Percentiles rank a stretch among this genome's conserved stretches.
These are phyloP conservation scores for Acaromyces ingoldii DNA, from an alignment of 1,284 basidiomycete species.

Conservation along the genomic window DNA sequence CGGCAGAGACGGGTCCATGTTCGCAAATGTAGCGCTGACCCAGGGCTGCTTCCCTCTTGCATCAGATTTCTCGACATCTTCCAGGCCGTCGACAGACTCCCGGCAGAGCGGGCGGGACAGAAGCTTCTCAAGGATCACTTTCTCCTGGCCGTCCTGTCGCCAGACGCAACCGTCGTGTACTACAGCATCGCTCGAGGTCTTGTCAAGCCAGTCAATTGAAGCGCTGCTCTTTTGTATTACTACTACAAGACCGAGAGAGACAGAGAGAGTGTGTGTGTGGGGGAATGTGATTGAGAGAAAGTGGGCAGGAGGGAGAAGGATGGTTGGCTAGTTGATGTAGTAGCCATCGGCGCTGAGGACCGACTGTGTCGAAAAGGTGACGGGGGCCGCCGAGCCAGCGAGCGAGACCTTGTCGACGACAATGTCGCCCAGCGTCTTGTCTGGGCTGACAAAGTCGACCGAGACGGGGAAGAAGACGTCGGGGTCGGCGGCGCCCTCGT, in stretches of 20 bases:
- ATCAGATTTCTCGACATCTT: slow-evolving; percentile 2
- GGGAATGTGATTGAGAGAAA: background rate
- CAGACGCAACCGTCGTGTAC: slow-evolving; percentile 45
- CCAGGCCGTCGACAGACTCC: background rate
- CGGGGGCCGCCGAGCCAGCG: slow-evolving; percentile 61
- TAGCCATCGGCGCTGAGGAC: slow-evolving; percentile 47
- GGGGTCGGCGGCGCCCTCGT: slow-evolving; percentile 66
- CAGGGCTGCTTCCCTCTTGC: no score
- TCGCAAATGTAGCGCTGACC: no score
- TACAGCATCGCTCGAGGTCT: slow-evolving; percentile 41
- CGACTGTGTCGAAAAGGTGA: slow-evolving; percentile 74
- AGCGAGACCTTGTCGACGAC: slow-evolving; percentile 59
- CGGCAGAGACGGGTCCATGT: no score
- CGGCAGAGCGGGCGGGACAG: background rate
- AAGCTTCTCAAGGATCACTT: slow-evolving; percentile 14
- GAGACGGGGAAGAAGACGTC: slow-evolving; percentile 88
- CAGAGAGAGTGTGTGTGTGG: background rate
- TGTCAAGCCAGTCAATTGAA: slow-evolving; percentile 47
- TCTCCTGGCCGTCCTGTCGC: slow-evolving; percentile 41
- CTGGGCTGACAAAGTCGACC: slow-evolving; percentile 72
- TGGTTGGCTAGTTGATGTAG: slow-evolving; percentile 18
- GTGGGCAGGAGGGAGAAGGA: background rate
- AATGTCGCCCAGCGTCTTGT: slow-evolving; percentile 72
- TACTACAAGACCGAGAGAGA: slow-evolving; percentile 61
- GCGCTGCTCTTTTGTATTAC: no score